These are phyloP conservation scores for Psilocybe azurescens DNA, from an alignment of 768 basidiomycete species.

Conservation along the genomic window DNA sequence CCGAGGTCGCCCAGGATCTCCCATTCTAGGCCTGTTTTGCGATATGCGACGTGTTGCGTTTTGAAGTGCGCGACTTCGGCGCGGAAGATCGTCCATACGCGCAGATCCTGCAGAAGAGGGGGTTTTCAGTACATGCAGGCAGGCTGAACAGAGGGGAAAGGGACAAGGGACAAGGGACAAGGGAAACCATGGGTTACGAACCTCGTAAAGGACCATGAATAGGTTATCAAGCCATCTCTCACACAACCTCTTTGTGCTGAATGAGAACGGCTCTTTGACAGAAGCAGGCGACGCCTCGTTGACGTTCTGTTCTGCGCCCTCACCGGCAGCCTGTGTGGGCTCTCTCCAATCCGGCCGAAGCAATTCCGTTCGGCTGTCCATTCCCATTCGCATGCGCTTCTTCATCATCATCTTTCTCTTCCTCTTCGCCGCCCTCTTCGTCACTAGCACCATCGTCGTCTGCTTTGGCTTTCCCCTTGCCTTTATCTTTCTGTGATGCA, in stretches of 20 bases:
- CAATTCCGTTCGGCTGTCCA: constrained; percentile 36
- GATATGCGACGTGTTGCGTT: constrained; percentile 96
- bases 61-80: constrained; percentile 99
- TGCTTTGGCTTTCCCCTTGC: constrained; percentile 25
- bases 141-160: too few relatives aligned
- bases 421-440: constrained; percentile 21
- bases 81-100: constrained; percentile 98
- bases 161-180: too few relatives aligned
- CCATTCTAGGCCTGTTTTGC: constrained; percentile 97
- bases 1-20: constrained; percentile 97
- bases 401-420: constrained; percentile 26
- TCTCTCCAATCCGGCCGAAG: constrained; percentile 43
- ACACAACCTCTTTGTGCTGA: constrained; percentile 95
- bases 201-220: constrained; percentile 99
- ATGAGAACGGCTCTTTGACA: constrained; percentile 76
- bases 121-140: constrained; percentile 3
- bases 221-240: constrained; percentile 98
- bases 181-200: constrained; percentile 33
- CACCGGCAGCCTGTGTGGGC: constrained; percentile 57
- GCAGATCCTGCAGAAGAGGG: constrained; percentile 68
- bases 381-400: constrained; percentile 36
- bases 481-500: constrained; percentile 21
- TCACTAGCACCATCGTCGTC: constrained; percentile 26
- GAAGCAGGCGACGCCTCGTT: constrained; percentile 38
- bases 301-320: constrained; percentile 44